phyloP scores from a whole-genome alignment of 495 filamentous ascomycete genomes.

The Lophiotrema nucula region DNA sequence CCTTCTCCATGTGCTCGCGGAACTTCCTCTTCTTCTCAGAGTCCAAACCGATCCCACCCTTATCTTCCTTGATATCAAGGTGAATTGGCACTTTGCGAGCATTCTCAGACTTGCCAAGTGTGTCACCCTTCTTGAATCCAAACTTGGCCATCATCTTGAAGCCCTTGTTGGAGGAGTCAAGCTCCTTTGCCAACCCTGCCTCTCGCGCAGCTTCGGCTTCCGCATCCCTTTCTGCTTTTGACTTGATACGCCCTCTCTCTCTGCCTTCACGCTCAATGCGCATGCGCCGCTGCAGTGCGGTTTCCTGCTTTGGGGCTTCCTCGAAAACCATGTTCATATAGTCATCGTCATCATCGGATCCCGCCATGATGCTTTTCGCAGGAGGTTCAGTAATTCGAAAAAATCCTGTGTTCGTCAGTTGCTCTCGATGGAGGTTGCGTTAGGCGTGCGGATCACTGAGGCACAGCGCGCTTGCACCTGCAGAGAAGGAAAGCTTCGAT shows the following conservation, averaged over 20 bases:
- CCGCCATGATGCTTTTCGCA: slow-evolving; percentile 10
- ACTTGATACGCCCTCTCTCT: slow-evolving; percentile 56
- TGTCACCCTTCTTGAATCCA: slow-evolving; percentile 74
- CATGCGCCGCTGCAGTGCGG: slow-evolving; percentile 55
- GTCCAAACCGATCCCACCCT: slow-evolving; percentile 83
- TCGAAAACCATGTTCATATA: slow-evolving; percentile 65
- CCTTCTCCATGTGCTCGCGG: slow-evolving; percentile 51
- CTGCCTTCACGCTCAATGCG: slow-evolving; percentile 55
- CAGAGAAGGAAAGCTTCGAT: too few relatives aligned
- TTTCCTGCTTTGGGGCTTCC: slow-evolving; percentile 50
- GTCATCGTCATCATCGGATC: slow-evolving; percentile 56
- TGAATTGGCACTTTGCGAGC: slow-evolving; percentile 63
- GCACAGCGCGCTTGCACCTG: too few relatives aligned
- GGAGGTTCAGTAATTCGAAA: too few relatives aligned
- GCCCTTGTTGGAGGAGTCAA: slow-evolving; percentile 69
- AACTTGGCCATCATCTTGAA: slow-evolving; percentile 96
- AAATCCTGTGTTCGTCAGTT: too few relatives aligned
- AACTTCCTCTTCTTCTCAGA: slow-evolving; percentile 80
- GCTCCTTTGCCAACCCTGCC: slow-evolving; percentile 66
- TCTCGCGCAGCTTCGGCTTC: slow-evolving; percentile 71
- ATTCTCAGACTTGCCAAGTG: slow-evolving; percentile 59
- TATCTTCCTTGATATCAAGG: slow-evolving; percentile 69
- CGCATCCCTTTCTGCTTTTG: slow-evolving; percentile 76
- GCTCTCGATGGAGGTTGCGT: too few relatives aligned
- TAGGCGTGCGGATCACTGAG: too few relatives aligned